Evolutionary conservation across 129 eudicot genomes (phyloP).

Genomic region (Sambucus nigra): DNA sequence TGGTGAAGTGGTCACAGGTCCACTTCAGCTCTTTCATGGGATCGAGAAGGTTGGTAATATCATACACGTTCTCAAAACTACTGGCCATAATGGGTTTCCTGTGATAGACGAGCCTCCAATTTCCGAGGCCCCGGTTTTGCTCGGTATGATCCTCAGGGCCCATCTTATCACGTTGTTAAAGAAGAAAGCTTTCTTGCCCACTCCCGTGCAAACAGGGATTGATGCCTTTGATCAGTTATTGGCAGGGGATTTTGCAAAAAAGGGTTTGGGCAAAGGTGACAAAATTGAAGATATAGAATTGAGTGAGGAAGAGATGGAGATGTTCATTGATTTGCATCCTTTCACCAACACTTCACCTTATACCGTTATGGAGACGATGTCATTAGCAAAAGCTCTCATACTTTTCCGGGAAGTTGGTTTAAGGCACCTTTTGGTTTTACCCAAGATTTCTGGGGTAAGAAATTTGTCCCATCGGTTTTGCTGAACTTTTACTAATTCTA

Average conservation of each 20-base stretch:
- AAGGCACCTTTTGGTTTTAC: constrained; percentile 77
- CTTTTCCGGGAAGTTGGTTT: constrained; percentile 87
- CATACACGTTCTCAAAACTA: constrained; percentile 49
- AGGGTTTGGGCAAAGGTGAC: constrained; percentile 10
- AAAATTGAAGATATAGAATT: constrained; percentile 47
- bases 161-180: constrained; percentile 68
- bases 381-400: constrained; percentile 77
- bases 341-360: constrained; percentile 76
- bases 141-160: constrained; percentile 66
- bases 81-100: constrained; percentile 84
- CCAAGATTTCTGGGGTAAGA: constrained; percentile 68
- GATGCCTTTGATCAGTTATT: constrained; percentile 37
- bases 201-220: constrained; percentile 23
- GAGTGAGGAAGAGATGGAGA: constrained; percentile 74
- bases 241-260: constrained; percentile 71
- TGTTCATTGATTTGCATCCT: constrained; percentile 83
- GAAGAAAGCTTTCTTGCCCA: constrained; percentile 43
- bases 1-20: constrained; percentile 76
- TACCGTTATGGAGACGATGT: constrained; percentile 90
- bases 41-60: constrained; percentile 71
- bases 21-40: constrained; percentile 63
- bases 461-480: constrained; percentile 5
- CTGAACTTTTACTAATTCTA: neutral
- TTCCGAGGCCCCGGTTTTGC: constrained; percentile 44
- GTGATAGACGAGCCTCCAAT: constrained; percentile 60